Evolutionary conservation across 345 rosid species (phyloP).

Genomic region (Eucalyptus pumila): DNA sequence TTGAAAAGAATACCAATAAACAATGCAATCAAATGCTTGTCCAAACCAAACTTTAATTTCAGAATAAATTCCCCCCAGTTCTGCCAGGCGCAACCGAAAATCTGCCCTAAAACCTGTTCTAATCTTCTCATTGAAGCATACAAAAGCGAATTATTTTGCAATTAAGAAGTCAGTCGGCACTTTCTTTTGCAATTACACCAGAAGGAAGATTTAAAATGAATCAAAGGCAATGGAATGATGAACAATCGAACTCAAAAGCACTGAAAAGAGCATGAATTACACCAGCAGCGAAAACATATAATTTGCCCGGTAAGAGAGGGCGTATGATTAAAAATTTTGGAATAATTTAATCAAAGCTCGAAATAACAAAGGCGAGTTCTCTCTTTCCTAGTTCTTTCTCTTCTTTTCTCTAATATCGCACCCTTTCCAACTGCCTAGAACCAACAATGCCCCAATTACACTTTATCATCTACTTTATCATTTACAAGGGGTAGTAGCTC

Average conservation of each 20-base stretch:
- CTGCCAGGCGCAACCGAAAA: background rate
- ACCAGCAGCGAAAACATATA: background rate
- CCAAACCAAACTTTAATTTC: background rate
- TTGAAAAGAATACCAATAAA: background rate
- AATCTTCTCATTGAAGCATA: background rate
- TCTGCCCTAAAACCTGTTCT: background rate
- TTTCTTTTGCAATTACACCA: background rate
- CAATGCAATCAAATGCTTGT: background rate
- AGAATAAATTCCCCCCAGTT: background rate
- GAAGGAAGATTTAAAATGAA: background rate
- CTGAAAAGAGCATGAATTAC: background rate
- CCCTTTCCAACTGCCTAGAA: background rate
- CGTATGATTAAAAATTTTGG: background rate
- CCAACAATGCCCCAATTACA: slow-evolving; percentile 8
- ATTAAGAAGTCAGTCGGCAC: background rate
- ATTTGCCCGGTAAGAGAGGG: background rate
- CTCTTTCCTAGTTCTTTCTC: background rate
- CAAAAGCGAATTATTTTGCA: background rate
- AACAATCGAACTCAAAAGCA: background rate
- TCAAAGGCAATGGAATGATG: background rate
- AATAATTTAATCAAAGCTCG: background rate
- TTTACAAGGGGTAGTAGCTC: slow-evolving; percentile 88
- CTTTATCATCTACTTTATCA: slow-evolving; percentile 84
- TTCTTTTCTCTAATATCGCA: background rate
- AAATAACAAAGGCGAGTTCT: background rate